Percentiles rank a stretch among this genome's conserved stretches.
Conservation (phyloP, 2,329 filamentous ascomycete genomes). For the Ascosphaera apis region DNA sequence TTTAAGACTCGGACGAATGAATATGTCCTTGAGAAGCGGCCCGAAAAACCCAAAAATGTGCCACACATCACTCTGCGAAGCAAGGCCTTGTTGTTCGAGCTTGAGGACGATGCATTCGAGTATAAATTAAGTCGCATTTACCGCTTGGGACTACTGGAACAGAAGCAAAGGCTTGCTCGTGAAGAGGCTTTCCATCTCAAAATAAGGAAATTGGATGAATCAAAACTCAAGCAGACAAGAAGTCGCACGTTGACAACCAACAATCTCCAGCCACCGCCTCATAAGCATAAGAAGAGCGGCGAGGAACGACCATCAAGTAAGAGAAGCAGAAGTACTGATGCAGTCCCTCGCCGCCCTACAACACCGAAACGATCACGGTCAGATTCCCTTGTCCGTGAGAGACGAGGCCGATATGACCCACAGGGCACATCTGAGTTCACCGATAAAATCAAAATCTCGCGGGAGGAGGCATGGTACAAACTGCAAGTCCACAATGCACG, state of each 20-base stretch:
- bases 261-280: slow-evolving; percentile 25
- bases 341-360: slow-evolving; percentile 12
- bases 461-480: slow-evolving; percentile 51
- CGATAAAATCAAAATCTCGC: slow-evolving; percentile 45
- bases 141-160: slow-evolving; percentile 65
- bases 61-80: slow-evolving; percentile 68
- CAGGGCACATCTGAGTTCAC: slow-evolving; percentile 53
- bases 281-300: slow-evolving; percentile 15
- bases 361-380: slow-evolving; percentile 7
- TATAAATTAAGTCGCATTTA: slow-evolving; percentile 96
- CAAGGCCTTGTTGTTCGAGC: slow-evolving; percentile 64
- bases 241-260: slow-evolving; percentile 28
- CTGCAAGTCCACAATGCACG: slow-evolving; percentile 64
- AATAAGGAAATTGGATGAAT: slow-evolving; percentile 54
- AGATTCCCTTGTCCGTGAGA: slow-evolving; percentile 12
- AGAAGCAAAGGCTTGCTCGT: slow-evolving; percentile 68
- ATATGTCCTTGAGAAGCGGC: slow-evolving; percentile 65
- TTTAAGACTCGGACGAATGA: slow-evolving; percentile 75
- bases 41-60: slow-evolving; percentile 65
- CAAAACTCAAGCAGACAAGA: slow-evolving; percentile 25
- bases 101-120: slow-evolving; percentile 91
- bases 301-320: slow-evolving; percentile 10
- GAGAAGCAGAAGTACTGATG: slow-evolving; percentile 35
- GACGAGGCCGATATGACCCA: slow-evolving; percentile 45
- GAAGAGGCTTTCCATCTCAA: slow-evolving; percentile 82